Conservation (phyloP, 352 stramenopile genomes). For the Globisporangium rhizosaccharum region DNA sequence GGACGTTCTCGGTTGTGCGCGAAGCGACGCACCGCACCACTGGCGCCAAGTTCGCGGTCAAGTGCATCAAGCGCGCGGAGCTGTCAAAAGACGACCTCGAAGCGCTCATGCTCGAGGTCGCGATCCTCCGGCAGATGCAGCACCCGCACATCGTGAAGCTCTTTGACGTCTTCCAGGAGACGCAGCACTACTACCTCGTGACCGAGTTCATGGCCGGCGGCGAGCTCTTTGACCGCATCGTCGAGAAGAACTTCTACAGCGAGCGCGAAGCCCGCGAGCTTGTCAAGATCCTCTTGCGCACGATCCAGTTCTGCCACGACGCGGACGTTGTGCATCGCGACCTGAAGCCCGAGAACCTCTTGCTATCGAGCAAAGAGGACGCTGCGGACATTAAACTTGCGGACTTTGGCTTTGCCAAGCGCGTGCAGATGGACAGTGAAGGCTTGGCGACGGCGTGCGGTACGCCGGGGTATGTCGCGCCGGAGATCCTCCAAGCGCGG, state of each 20-base stretch:
- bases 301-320: constrained; percentile 84
- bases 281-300: constrained; percentile 72
- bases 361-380: constrained; percentile 72
- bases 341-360: constrained; percentile 96
- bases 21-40: constrained; percentile 42
- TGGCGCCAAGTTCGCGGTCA: constrained; percentile 48
- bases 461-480: constrained; percentile 77
- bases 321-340: constrained; percentile 91
- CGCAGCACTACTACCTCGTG: constrained; percentile 95
- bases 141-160: constrained; percentile 88
- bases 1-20: constrained; percentile 57
- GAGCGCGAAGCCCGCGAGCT: constrained; percentile 76
- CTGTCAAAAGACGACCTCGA: constrained; percentile 49
- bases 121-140: constrained; percentile 79
- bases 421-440: constrained; percentile 46
- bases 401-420: constrained; percentile 83
- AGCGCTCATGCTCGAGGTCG: constrained; percentile 73
- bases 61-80: constrained; percentile 48
- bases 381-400: constrained; percentile 81
- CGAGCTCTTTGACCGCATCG: constrained; percentile 84
- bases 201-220: constrained; percentile 93
- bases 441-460: constrained; percentile 62
- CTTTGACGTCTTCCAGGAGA: constrained; percentile 89
- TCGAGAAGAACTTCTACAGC: constrained; percentile 85
- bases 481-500: constrained; percentile 72